Percentiles rank a stretch among this genome's conserved stretches.
These are phyloP conservation scores for Botryotinia calthae DNA, from an alignment of 2,329 filamentous ascomycete species.

Conservation along the genomic window DNA sequence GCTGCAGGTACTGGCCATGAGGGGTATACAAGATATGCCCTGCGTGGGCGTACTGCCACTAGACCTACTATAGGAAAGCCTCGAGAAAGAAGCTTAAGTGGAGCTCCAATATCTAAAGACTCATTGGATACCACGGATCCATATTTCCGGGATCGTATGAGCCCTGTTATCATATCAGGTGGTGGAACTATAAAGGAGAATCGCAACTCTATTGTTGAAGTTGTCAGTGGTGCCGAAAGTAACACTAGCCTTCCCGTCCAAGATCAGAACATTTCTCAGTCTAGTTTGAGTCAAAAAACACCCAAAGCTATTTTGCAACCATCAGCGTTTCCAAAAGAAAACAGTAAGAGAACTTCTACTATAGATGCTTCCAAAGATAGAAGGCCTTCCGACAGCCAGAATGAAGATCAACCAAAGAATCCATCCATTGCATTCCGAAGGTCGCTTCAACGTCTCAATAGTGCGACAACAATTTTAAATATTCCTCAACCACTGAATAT, in stretches of 20 bases:
- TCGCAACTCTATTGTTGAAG: conserved; percentile 51
- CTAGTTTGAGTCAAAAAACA: conserved; percentile 38
- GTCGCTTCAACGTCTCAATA: conserved; percentile 53
- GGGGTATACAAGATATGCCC: conserved; percentile 66
- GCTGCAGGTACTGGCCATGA: conserved; percentile 93
- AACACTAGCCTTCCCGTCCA: conserved; percentile 48
- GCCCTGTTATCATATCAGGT: conserved; percentile 62
- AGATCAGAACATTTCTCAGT: conserved; percentile 41
- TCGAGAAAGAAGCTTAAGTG: conserved; percentile 37
- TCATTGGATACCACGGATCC: conserved; percentile 51
- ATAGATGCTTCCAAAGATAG: conserved; percentile 27
- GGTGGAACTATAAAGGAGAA: conserved; percentile 61
- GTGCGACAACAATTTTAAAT: conserved; percentile 46
- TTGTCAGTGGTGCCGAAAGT: conserved; percentile 50
- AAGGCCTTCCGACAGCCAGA: conserved; percentile 53
- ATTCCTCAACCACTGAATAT: conserved; percentile 55
- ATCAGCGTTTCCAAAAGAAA: conserved; percentile 49
- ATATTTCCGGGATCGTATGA: conserved; percentile 61
- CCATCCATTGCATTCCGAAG: conserved; percentile 54
- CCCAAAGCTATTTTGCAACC: conserved; percentile 51
- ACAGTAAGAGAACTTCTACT: conserved; percentile 24
- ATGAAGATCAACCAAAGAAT: conserved; percentile 52
- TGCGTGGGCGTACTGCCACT: conserved; percentile 63
- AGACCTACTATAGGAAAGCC: conserved; percentile 49
- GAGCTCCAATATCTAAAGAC: conserved; percentile 50